Evolutionary conservation across 1,139 yeast genomes (phyloP).

Genomic region (Sugiyamaella grinbergsii): DNA sequence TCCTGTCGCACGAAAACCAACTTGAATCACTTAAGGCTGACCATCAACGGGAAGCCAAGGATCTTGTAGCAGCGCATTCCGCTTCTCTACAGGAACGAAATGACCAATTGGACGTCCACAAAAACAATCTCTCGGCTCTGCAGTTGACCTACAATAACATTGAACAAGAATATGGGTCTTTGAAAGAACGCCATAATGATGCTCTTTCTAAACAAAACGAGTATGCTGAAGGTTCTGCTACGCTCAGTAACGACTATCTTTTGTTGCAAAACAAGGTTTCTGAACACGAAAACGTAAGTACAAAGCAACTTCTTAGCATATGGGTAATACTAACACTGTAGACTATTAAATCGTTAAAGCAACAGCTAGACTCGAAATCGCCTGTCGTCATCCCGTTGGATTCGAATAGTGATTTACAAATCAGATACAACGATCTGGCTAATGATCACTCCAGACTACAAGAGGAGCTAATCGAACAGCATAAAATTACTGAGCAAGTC

Average conservation of each 20-base stretch:
- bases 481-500: slow-evolving; percentile 45
- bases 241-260: slow-evolving; percentile 27
- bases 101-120: slow-evolving; percentile 24
- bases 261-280: slow-evolving; percentile 27
- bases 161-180: slow-evolving; percentile 18
- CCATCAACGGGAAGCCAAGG: slow-evolving; percentile 7
- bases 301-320: neutral
- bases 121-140: slow-evolving; percentile 18
- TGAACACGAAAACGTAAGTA: slow-evolving; percentile 27
- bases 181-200: slow-evolving; percentile 26
- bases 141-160: slow-evolving; percentile 10
- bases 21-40: slow-evolving; percentile 4
- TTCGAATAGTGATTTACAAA: slow-evolving; percentile 22
- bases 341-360: slow-evolving; percentile 20
- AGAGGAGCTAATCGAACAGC: slow-evolving; percentile 42
- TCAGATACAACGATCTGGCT: slow-evolving; percentile 29
- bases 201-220: slow-evolving; percentile 28
- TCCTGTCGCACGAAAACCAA: neutral
- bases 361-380: slow-evolving; percentile 13
- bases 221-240: slow-evolving; percentile 30
- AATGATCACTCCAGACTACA: slow-evolving; percentile 27
- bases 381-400: neutral
- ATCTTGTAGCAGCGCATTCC: neutral
- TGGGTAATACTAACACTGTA: slow-evolving; percentile 10
- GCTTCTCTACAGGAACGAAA: slow-evolving; percentile 23